Evolutionary conservation across 2,329 filamentous ascomycete genomes (phyloP), one percentile per base, ranked within the genome.

Genomic region (Zelopaecilomyces penicillatus): DNA sequence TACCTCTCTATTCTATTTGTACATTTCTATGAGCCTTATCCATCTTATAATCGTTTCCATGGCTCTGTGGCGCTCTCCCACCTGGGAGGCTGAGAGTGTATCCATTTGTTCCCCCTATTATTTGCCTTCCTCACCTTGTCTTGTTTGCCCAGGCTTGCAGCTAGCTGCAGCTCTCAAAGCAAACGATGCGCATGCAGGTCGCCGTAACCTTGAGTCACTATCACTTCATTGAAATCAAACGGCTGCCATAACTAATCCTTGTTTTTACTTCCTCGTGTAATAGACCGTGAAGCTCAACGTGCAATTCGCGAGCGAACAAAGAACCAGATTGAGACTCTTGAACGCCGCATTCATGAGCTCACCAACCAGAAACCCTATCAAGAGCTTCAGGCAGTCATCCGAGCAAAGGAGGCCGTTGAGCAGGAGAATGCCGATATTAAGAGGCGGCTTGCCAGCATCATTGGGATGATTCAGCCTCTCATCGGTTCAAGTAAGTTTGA

Each of bases 251-350:
- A 19, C 19, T 19, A 19, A 19, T 19, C 19, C 19, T 19, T 19
- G 19, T 19, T 19, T 19, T 19, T 3, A 10, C 12, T 42, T 28
- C 43, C 52, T 45, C 50, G 45, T 45, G 37, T 29, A 34, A 44
- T 80, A 76, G 87, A 94, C 61, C 82, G 87, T 46, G 87, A 94
- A 63, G 88, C 87, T 30, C 87, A 95, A 62, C 78, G 87, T 40
- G 87, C 86, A 34, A 93, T 94, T 48, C 76, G 87, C 36, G 85
- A 91, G 67, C 79, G 87, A 44, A 93, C 87, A 29, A 87, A 83
- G 66, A 78, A 80, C 46, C 84, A 86, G 62, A 93, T 93, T 54
- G 85, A 91, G 59, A 69, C 66, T 5, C 70, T 93, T 47, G 85
- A 93, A 62, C 73, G 73, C 48, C 75, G 78, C 50, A 89, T 94